A percentile compares a stretch with the other conserved stretches of the same genome.
Evolutionary conservation across 2,329 filamentous ascomycete species (phyloP).

Genomic region (Xylaria sp.): DNA sequence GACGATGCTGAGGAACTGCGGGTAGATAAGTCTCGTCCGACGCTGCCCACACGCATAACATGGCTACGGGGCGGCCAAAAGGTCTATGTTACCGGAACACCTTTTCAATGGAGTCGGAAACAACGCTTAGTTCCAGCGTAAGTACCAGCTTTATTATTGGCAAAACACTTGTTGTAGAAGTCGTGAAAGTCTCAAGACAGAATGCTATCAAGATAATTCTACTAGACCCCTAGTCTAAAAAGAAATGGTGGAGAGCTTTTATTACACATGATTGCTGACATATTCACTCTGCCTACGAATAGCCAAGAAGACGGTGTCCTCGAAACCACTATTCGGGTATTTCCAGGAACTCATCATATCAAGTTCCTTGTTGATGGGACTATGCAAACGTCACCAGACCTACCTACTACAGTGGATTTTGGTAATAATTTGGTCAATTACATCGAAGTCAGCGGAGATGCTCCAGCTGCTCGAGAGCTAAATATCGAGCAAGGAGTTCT

Average conservation of each 20-base stretch:
- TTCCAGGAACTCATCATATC: constrained; percentile 94
- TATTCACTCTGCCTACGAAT: constrained; percentile 27
- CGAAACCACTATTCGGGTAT: constrained; percentile 81
- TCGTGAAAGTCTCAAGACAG: constrained; percentile 36
- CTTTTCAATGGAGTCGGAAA: constrained; percentile 97
- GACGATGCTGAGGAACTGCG: constrained; percentile 81
- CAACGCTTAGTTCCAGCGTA: constrained; percentile 87
- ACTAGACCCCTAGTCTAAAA: background rate
- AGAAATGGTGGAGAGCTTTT: background rate
- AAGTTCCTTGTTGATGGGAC: constrained; percentile 95
- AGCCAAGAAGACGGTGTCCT: constrained; percentile 72
- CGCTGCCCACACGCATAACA: constrained; percentile 85
- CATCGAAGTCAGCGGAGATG: constrained; percentile 82
- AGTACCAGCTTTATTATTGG: constrained; percentile 54
- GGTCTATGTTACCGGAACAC: constrained; percentile 96
- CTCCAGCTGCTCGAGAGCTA: constrained; percentile 43
- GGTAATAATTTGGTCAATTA: constrained; percentile 99
- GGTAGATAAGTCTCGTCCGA: constrained; percentile 77
- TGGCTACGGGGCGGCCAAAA: constrained; percentile 88
- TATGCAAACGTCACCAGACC: constrained; percentile 86
- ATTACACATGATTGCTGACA: constrained; percentile 29
- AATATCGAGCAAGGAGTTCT: constrained; percentile 47
- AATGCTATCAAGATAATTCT: background rate
- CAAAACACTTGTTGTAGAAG: constrained; percentile 36
- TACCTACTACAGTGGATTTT: constrained; percentile 96